Base-by-base conservation (phyloP, 2,329 filamentous ascomycete genomes). In the Colletotrichum sp. region DNA sequence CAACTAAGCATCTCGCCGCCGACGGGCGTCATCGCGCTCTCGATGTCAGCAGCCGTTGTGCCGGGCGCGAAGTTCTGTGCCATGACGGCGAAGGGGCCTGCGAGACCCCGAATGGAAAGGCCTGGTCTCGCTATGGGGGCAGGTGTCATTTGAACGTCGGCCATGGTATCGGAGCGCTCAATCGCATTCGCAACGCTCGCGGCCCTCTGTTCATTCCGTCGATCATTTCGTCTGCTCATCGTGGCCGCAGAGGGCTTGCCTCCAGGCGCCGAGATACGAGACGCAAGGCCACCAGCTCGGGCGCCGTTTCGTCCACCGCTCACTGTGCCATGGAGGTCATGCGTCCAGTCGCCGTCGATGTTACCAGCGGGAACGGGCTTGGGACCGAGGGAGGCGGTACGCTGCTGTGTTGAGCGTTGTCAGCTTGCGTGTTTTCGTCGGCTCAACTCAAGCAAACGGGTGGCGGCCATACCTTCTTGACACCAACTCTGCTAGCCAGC, bases 41-140 rank as follows among this genome's bases (percentile, higher is more conserved):
- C 93, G 73, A 97, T 95, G 79, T 97, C 94, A 34, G 93, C 93
- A 3, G 93, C 93, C 8, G 94, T 95, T 1, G 94, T 97, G 47
- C 94, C 94, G 3, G 91, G 91, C 15, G 94, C 94, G 81, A 97
- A 95, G 86, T 97, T 97, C 82, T 94, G 93, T 4, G 93, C 94
- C 81, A 95, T 89, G 29, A 97, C 90, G 21, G 90, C 89, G 78
- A 90, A 94, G 2, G 93, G 93, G 0, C 93, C 93, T 1, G 92
- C 92, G 11, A 93, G 85, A n/a, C 94, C 94, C 67, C 91, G 88
- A 76, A 97, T 96, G 43, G 89, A 92, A 59, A 96, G 89, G 24
- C 92, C 91, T 74, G 80, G 80, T 38, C 27, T 72, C 24, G 82
- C 76, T 58, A 21, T 21, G 24, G 63, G 43, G 3, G 34, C 68